Conservation (phyloP, 2,329 filamentous ascomycete genomes). For the Spiromastix sp. region DNA sequence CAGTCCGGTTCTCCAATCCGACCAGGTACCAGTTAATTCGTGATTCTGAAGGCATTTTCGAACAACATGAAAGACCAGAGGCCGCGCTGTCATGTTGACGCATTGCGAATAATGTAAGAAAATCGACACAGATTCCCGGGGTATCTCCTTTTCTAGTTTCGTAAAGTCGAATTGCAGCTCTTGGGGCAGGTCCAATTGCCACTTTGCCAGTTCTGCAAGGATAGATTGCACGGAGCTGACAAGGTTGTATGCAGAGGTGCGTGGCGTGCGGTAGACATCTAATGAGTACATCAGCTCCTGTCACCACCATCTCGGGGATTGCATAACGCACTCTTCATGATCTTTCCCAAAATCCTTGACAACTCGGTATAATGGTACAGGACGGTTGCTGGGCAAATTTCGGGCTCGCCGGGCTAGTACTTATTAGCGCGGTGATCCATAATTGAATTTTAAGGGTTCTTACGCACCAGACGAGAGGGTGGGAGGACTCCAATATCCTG, state of each 20-base stretch:
- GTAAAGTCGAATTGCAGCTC: constrained; percentile 40
- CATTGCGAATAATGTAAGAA: constrained; percentile 49
- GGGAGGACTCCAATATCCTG: constrained; percentile 41
- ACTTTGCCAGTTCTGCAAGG: constrained; percentile 39
- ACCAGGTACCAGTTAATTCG: constrained; percentile 18
- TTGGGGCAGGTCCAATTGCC: constrained; percentile 40
- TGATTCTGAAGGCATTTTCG: constrained; percentile 35
- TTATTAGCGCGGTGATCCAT: constrained; percentile 8
- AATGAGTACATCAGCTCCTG: constrained; percentile 10
- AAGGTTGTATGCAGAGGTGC: constrained; percentile 37
- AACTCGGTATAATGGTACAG: constrained; percentile 44
- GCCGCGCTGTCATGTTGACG: constrained; percentile 47
- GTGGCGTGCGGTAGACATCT: constrained; percentile 41
- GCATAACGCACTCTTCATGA: constrained; percentile 27
- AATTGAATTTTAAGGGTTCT: constrained; percentile 10
- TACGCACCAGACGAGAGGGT: constrained; percentile 21
- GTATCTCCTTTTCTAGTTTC: constrained; percentile 30
- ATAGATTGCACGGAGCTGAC: constrained; percentile 43
- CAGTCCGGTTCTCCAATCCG: constrained; percentile 39
- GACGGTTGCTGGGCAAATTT: constrained; percentile 38
- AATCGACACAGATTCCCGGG: constrained; percentile 42
- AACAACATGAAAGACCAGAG: constrained; percentile 44
- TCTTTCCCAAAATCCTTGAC: constrained; percentile 42
- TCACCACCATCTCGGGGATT: too few relatives aligned
- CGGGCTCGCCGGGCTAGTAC: constrained; percentile 23